Evolutionary conservation across 371 early-diverging fungal genomes (phyloP), one percentile per base, ranked within the genome.

Genomic region (Nosema muscidifuracis): DNA sequence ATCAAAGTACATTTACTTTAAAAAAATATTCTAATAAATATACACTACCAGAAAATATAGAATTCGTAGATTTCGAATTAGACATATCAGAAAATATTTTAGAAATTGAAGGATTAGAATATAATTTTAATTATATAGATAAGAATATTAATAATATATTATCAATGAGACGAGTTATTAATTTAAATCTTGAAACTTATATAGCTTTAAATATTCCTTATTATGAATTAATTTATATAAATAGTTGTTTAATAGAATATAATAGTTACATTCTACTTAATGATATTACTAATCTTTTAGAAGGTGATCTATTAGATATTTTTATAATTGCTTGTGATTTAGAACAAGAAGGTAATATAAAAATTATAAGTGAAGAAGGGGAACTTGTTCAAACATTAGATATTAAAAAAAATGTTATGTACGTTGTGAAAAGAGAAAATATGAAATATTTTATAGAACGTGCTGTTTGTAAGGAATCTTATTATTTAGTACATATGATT

Each of bases 211-310:
- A 28, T 20, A 24, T 79, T 34, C 42, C 69, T 9, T 65, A 65
- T 13, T 67, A 55, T 58, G 51, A 16, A 13, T 38, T 73, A 15
- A 36, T 64, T 22, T 31, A 69, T 31, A 44, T 31, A 9, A 47
- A 73, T 43, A 34, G 20, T 56, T 61, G 61, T 30, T 13, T 24
- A 1, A 31, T 79, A 38, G 43, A 40, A 4, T 30, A 47, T 2
- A 55, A 55, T 26, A 34, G 65, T 28, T 79, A 79, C 38, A 76
- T 79, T 53, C 56, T 79, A 22, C 50, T 62, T 16, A 79, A 79
- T 66, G 79, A 79, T 50, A 36, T n/a, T 38, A 73, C 73, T 15
- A 79, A 79, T 61, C 31, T 22, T 12, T 12, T 67, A 12, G 64
- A 40, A 15, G 50, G 36, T 24, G 20, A 65, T 58, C 62, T 55